Conservation (phyloP, 768 basidiomycete genomes). For the Peribolospora kevripleyi region DNA sequence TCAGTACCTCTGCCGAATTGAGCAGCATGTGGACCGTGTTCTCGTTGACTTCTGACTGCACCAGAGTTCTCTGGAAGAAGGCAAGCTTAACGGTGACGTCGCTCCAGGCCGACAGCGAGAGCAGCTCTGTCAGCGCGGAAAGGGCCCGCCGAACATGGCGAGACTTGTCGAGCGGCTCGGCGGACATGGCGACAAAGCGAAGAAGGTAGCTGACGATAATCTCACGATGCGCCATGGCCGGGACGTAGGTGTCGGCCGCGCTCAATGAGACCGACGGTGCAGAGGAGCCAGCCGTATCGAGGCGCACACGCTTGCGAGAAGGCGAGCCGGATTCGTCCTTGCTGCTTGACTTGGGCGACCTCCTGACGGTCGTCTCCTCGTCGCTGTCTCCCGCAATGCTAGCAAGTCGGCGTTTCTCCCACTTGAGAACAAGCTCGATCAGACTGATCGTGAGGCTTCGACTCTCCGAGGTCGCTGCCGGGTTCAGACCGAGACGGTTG, state of each 20-base stretch:
- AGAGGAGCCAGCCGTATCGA: constrained; percentile 3
- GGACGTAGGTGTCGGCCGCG: constrained; percentile 1
- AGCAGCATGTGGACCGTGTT: constrained; percentile 40
- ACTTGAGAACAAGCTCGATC: constrained; percentile 70
- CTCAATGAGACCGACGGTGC: constrained; percentile 4
- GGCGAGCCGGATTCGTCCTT: constrained; percentile 2
- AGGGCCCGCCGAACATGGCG: constrained; percentile 22
- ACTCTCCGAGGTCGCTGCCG: constrained; percentile 44
- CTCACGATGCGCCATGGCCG: too few relatives aligned
- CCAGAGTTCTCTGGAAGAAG: constrained; percentile 64
- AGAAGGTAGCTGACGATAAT: constrained; percentile 75
- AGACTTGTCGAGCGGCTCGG: constrained; percentile 19
- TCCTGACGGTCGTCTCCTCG: constrained; percentile 29
- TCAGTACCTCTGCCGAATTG: constrained; percentile 65
- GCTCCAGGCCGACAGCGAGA: constrained; percentile 61
- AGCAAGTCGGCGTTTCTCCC: constrained; percentile 36
- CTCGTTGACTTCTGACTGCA: constrained; percentile 50
- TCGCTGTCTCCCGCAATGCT: constrained; percentile 8
- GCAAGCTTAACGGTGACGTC: constrained; percentile 78
- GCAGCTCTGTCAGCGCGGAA: constrained; percentile 40
- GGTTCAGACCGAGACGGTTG: constrained; percentile 58
- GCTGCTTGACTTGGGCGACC: constrained; percentile 9
- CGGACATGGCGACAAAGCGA: constrained; percentile 48
- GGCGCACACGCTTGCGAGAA: too few relatives aligned
- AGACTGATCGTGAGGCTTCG: constrained; percentile 73